Conservation (phyloP, 495 filamentous ascomycete species). For the Zalerion maritima region DNA sequence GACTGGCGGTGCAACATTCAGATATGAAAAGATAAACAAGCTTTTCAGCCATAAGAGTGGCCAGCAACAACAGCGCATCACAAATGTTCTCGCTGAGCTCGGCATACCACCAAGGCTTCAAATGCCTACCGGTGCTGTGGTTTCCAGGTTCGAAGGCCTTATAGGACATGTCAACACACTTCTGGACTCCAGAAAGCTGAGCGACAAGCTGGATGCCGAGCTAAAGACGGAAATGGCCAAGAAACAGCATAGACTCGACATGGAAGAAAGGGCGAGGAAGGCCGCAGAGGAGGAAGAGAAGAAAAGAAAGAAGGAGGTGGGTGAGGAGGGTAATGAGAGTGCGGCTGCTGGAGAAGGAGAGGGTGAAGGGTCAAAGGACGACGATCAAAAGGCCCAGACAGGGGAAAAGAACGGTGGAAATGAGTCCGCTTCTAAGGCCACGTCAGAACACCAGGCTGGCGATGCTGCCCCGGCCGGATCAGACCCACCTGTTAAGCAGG, state of each 20-base stretch:
- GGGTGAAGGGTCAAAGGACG: constrained; percentile 6
- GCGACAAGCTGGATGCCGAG: constrained; percentile 78
- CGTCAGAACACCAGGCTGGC: constrained; percentile 8
- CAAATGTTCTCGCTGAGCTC: constrained; percentile 59
- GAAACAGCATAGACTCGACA: constrained; percentile 15
- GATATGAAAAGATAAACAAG: constrained; percentile 70
- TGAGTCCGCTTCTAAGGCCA: constrained; percentile 10
- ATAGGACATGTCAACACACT: constrained; percentile 58
- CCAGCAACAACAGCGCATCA: constrained; percentile 69
- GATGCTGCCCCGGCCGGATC: constrained; percentile 8
- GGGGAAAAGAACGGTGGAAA: constrained; percentile 1
- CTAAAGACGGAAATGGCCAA: constrained; percentile 54
- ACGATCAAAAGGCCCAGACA: constrained; percentile 3
- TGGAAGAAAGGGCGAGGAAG: constrained; percentile 12
- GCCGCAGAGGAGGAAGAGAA: constrained; percentile 11
- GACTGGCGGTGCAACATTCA: constrained; percentile 56
- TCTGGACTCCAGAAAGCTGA: constrained; percentile 67
- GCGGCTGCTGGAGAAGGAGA: constrained; percentile 10
- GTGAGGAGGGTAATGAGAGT: constrained; percentile 7
- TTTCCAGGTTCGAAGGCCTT: constrained; percentile 67
- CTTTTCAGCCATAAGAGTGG: constrained; percentile 69
- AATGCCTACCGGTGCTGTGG: constrained; percentile 75
- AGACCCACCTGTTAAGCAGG: constrained; percentile 11
- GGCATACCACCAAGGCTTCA: constrained; percentile 61
- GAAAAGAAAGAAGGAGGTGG: constrained; percentile 4